Evolutionary conservation across 805 yeast genomes (phyloP), one percentile per base, ranked within the genome.

Genomic region (Candida berthetii): DNA sequence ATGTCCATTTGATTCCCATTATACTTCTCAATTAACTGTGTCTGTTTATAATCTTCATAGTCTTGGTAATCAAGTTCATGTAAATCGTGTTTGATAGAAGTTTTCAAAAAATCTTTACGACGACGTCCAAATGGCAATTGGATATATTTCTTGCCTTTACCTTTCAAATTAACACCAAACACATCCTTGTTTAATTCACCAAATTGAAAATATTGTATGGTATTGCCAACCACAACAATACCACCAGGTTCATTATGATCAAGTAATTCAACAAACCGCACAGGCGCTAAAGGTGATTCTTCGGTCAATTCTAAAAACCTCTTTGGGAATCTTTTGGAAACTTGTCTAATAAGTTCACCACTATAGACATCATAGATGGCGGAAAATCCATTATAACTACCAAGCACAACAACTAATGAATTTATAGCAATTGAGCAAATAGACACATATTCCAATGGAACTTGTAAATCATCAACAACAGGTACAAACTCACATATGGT

Each of bases 341-440:
- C 48, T 7, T 37, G 14, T 17, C 47, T 38, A 13, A 55, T 9
- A 6, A 42, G 37, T 2, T 37, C 49, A 34, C 61, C 58, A 5
- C 45, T 50, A 4, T 53, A 27, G 0, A 44, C 47, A 32, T 55
- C 54, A 40, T 47, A 56, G 10, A 48, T 46, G 1, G 54, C 54
- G 4, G 50, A 53, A 42, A 41, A 47, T 3, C 59, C 61, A 31
- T 52, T 49, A 25, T 43, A 52, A 15, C 52, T 45, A 0, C 54
- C 56, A 24, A 55, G 37, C 3, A 51, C 38, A 1, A 55, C 47
- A 7, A 56, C 49, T 3, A 46, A 18, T 0, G 57, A 49, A 31
- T 53, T 56, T 2, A 56, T 50, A 28, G 46, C 48, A 13, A 56
- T 39, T 1, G 52, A 44, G 13, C 43, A 27, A 4, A 55, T 39